These are phyloP conservation scores for Fusarium siculi DNA, from an alignment of 2,329 filamentous ascomycete genomes.

Conservation along the genomic window DNA sequence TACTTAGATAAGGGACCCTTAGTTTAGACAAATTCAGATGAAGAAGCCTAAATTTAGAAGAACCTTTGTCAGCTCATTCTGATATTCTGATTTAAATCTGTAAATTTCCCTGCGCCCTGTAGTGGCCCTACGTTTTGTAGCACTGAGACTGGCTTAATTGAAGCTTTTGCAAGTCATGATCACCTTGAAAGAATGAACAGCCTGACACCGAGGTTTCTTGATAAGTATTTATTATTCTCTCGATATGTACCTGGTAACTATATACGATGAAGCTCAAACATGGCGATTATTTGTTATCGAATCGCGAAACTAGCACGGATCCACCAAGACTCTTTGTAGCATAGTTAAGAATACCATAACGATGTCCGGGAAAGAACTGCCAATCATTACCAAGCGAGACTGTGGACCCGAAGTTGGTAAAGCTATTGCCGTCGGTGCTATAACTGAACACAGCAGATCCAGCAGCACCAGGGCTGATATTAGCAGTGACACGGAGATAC, in stretches of 20 bases:
- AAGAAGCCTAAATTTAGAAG: background rate
- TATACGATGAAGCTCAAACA: background rate
- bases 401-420: background rate
- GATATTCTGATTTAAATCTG: background rate
- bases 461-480: background rate
- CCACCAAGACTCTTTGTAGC: background rate
- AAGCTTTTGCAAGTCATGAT: background rate
- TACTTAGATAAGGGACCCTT: no score
- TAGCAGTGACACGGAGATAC: background rate
- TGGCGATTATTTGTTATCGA: background rate
- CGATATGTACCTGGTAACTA: background rate
- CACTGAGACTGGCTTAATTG: background rate
- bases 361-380: conserved; percentile 8
- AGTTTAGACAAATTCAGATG: background rate
- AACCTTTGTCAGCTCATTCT: accelerated
- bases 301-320: background rate
- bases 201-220: accelerated
- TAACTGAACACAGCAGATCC: conserved; percentile 13
- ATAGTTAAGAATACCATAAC: conserved; percentile 11
- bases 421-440: background rate
- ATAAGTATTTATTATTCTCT: no score
- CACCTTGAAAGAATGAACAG: no score
- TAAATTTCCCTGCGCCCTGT: no score
- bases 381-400: conserved; percentile 9
- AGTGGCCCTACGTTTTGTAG: background rate